phyloP scores from a whole-genome alignment of 73 alveolate species.

The Paramecium pentaurelia region DNA sequence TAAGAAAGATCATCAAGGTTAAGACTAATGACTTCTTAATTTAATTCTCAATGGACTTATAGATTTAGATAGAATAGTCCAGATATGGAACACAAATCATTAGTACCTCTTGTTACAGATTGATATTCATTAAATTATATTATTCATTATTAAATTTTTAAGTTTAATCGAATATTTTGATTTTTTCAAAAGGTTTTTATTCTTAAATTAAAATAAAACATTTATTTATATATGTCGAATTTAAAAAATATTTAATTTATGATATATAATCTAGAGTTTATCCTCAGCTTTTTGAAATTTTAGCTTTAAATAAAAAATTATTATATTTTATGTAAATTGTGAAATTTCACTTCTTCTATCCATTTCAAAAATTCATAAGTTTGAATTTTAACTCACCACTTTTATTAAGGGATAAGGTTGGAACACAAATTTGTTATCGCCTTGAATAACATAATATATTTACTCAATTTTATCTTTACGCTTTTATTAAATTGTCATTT shows the following conservation, averaged over 20 bases:
- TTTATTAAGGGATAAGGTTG: neutral
- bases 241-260: no score
- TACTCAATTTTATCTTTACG: neutral
- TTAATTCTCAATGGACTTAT: neutral
- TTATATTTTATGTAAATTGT: no score
- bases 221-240: no score
- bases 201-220: no score
- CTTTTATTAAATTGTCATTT: neutral
- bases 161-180: neutral
- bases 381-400: neutral
- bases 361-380: neutral
- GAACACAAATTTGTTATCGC: neutral
- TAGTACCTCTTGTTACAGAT: neutral
- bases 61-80: neutral
- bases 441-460: neutral
- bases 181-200: neutral
- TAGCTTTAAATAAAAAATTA: no score
- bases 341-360: neutral
- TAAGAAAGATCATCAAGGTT: neutral
- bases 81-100: neutral
- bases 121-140: neutral
- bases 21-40: neutral
- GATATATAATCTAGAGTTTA: no score
- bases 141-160: neutral
- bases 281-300: no score